Evolutionary conservation across 352 stramenopile species (phyloP).

Genomic region (Globisporangium carolinianum): DNA sequence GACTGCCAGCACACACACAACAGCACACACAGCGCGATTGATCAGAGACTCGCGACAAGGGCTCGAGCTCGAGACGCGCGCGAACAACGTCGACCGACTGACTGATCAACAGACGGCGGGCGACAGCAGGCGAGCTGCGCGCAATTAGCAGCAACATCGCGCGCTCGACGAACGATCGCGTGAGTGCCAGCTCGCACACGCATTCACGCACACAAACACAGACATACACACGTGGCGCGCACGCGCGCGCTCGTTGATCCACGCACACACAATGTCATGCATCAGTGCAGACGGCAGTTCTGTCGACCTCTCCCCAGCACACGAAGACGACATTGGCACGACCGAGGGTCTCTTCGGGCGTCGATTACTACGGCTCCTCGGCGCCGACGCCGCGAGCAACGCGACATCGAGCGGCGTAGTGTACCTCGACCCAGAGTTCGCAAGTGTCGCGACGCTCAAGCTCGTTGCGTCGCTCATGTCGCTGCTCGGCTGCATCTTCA

Average conservation of each 20-base stretch:
- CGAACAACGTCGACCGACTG: too few species aligned
- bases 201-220: too few species aligned
- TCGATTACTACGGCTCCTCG: constrained; percentile 3
- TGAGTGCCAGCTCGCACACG: too few species aligned
- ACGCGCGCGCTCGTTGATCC: background rate
- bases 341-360: constrained; percentile 28
- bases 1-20: too few species aligned
- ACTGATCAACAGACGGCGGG: too few species aligned
- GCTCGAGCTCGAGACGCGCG: too few species aligned
- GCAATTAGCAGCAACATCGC: too few species aligned
- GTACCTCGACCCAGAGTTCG: constrained; percentile 47
- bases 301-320: constrained; percentile 12
- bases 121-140: too few species aligned
- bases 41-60: too few species aligned
- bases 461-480: constrained; percentile 60
- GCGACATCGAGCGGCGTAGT: background rate
- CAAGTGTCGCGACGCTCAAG: constrained; percentile 42
- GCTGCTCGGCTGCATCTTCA: constrained; percentile 66
- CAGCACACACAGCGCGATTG: too few species aligned
- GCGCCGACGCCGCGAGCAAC: background rate
- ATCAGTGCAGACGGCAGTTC: background rate
- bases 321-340: constrained; percentile 14
- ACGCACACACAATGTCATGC: constrained; percentile 11
- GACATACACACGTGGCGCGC: too few species aligned
- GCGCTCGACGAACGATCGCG: too few species aligned